These are phyloP conservation scores for Saposhnikovia divaricata DNA, from an alignment of 129 eudicot species.

Conservation along the genomic window DNA sequence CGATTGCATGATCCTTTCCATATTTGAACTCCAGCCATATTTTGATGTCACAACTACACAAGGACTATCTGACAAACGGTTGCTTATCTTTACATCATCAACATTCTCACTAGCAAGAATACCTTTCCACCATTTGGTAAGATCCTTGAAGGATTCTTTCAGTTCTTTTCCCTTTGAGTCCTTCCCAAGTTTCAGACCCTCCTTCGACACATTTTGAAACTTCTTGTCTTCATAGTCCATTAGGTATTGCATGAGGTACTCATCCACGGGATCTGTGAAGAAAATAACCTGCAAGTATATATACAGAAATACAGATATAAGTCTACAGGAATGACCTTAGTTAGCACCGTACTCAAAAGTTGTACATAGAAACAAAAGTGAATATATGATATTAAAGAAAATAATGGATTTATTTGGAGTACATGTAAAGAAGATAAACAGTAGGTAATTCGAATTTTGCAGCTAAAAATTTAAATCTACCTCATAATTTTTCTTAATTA, in stretches of 20 bases:
- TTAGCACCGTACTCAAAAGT: not conserved
- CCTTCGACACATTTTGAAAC: constrained; percentile 94
- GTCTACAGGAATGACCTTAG: not conserved
- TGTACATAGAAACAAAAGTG: not conserved
- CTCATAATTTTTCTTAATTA: constrained; percentile 72
- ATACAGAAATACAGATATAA: not conserved
- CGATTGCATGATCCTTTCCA: constrained; percentile 97
- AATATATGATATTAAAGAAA: not conserved
- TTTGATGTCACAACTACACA: constrained; percentile 94
- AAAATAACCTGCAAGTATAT: constrained; percentile 57
- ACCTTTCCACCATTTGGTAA: constrained; percentile 95
- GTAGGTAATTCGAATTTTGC: not conserved
- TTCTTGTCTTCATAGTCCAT: constrained; percentile 94
- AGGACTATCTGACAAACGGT: constrained; percentile 91
- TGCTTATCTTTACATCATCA: constrained; percentile 91
- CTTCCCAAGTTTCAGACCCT: constrained; percentile 84
- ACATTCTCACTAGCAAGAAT: constrained; percentile 73
- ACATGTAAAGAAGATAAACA: not conserved
- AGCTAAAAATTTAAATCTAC: constrained; percentile 18
- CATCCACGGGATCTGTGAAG: constrained; percentile 91
- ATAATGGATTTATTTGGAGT: not conserved
- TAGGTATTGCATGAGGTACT: constrained; percentile 89
- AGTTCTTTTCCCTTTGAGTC: constrained; percentile 76
- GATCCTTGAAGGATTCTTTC: constrained; percentile 82
- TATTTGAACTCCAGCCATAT: constrained; percentile 91